Conservation (phyloP, 2,329 filamentous ascomycete species). For the Neonectria coccinea region DNA sequence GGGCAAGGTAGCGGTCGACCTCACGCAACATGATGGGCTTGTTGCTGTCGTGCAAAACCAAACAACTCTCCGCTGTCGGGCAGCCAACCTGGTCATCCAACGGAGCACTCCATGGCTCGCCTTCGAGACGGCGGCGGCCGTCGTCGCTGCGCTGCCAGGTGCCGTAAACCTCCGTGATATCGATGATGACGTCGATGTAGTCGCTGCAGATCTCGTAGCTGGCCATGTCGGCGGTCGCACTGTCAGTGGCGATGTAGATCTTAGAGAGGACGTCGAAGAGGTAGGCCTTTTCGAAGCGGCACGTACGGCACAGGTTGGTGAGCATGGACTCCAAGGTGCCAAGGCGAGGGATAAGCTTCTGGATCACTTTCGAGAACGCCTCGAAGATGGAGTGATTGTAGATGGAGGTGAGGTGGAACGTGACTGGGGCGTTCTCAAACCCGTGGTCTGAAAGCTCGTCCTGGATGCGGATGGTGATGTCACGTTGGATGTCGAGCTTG, state of each 20-base stretch:
- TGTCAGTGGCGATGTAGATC: conserved; percentile 98
- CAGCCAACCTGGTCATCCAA: conserved; percentile 75
- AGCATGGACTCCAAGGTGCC: conserved; percentile 93
- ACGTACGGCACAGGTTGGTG: conserved; percentile 92
- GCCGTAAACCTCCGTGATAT: conserved; percentile 95
- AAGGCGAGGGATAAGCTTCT: conserved; percentile 94
- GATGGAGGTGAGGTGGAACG: conserved; percentile 96
- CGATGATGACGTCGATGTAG: conserved; percentile 98
- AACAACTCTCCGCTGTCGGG: conserved; percentile 74
- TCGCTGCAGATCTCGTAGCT: conserved; percentile 99
- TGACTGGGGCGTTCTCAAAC: conserved; percentile 92
- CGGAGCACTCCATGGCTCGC: conserved; percentile 69
- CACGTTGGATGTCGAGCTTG: conserved; percentile 93
- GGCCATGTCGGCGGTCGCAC: conserved; percentile 90
- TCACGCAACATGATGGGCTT: conserved; percentile 76
- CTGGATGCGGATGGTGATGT: conserved; percentile 95
- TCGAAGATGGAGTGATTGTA: conserved; percentile 99
- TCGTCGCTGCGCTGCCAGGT: conserved; percentile 71
- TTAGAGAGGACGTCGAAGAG: conserved; percentile 98
- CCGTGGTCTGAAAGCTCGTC: conserved; percentile 95
- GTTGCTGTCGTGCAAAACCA: conserved; percentile 73
- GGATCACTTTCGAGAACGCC: conserved; percentile 97
- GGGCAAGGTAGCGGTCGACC: conserved; percentile 79
- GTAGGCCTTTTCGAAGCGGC: conserved; percentile 97
- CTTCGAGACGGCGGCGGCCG: conserved; percentile 68